Evolutionary conservation across 2,329 filamentous ascomycete species (phyloP), one percentile per base, ranked within the genome.

Genomic region (Mariannaea sp.): DNA sequence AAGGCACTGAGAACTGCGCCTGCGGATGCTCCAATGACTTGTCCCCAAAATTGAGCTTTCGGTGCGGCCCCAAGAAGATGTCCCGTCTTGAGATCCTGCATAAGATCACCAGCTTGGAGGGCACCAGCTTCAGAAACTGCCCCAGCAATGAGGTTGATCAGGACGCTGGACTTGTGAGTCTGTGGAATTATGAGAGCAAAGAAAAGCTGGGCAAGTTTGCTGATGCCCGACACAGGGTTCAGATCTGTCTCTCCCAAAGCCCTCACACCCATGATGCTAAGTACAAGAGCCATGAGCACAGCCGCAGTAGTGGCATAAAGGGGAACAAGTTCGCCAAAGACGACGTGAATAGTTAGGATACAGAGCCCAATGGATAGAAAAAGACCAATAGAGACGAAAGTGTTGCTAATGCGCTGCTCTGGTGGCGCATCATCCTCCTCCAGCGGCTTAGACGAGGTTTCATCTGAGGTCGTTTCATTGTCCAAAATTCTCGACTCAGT

Each of bases 81-180:
- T 0, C 94, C 94, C 0, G 94, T 97, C 72, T 99, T 99, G 24
- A 99, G 81, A 69, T 99, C 94, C 70, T 99, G 94, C 82, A 99
- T 90, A 49, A 99, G 84, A 71, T 99, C 94, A 7, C 94, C 94
- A 3, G 94, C 93, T 76, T 99, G 94, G 4, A 97, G 78, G 3
- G 94, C 94, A 5, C 94, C 79, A 13, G 50, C 50, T 40, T 56
- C 49, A 6, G 44, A 53, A 24, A 99, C 87, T 0, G 94, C 94
- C 7, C 94, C 94, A 1, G 93, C 94, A 6, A 99, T 85, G 2
- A 99, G 82, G 68, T 99, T 99, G 68, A 97, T 96, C 50, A 96
- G 81, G n/a, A 99, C 87, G 10, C 91, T 90, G 33, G 92, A 92
- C 64, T 88, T 88, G 65, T 90, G 85, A 0, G 85, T 84, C 49